A percentile compares a stretch with the other conserved stretches of the same genome.
Conservation (phyloP, 257 asterid species). For the Fraxinus pennsylvanica region DNA sequence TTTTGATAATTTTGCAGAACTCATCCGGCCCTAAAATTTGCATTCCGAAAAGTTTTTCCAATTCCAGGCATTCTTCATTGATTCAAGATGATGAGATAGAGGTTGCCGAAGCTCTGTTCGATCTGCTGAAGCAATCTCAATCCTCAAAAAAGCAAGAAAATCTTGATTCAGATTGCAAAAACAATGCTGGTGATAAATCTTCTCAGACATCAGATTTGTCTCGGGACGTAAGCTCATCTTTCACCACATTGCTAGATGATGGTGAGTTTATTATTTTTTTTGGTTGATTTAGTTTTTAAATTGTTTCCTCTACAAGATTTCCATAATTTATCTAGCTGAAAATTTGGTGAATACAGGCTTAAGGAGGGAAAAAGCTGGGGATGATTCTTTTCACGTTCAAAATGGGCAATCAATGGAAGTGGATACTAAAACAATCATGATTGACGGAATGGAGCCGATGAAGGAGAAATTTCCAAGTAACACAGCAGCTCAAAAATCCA, state of each 20-base stretch:
- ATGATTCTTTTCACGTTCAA: constrained; percentile 34
- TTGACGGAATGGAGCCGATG: constrained; percentile 33
- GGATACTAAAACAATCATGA: constrained; percentile 32
- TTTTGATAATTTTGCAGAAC: constrained; percentile 39
- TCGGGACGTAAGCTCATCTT: not conserved
- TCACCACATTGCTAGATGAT: constrained; percentile 11
- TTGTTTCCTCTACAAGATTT: constrained; percentile 18
- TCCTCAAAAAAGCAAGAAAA: constrained; percentile 34
- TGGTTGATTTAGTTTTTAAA: constrained; percentile 8
- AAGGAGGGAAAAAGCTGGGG: constrained; percentile 38
- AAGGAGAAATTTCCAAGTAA: constrained; percentile 42
- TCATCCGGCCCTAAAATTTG: constrained; percentile 32
- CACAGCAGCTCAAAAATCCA: constrained; percentile 33
- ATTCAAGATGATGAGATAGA: constrained; percentile 64
- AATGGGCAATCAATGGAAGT: constrained; percentile 36
- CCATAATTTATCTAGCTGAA: constrained; percentile 23
- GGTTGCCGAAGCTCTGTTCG: constrained; percentile 76
- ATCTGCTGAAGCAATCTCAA: constrained; percentile 61
- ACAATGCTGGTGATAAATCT: not conserved
- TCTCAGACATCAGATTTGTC: constrained; percentile 3
- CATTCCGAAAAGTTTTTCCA: constrained; percentile 20
- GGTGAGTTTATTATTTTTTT: constrained; percentile 23
- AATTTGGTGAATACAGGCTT: constrained; percentile 47
- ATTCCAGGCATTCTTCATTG: constrained; percentile 32
- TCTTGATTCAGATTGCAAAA: constrained; percentile 29